Base-by-base conservation (phyloP, 1,284 basidiomycete genomes). In the Neolentinus lepideus region DNA sequence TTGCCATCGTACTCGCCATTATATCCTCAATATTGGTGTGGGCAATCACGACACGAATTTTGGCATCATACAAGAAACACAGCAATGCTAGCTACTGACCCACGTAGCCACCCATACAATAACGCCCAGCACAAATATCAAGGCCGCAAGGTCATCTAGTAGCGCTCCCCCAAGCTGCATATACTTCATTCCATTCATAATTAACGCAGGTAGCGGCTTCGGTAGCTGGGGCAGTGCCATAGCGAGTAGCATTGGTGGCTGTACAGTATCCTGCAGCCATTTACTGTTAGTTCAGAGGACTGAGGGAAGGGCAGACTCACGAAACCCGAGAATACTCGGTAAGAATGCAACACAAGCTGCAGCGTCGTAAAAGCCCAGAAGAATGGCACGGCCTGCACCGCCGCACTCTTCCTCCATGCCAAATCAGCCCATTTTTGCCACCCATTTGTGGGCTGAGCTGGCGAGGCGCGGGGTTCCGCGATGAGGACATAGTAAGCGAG, bases 301-400 rank as follows among this genome's bases (percentile, higher is more conserved):
- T 38, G 16, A 59, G 54, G 21, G 56, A 55, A 19, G 54, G 26
- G 31, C 52, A 36, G 4, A 78, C 86, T 63, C 63, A 89, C 88
- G 56, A 84, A 77, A 59, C 81, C 80, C 16, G 76, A 78, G 63
- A 87, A 83, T 68, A 90, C 81, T 55, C 83, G 80, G 61, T 84
- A 65, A 14, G 88, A 88, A 61, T 90, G 86, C 51, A 91, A 63
- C 12, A 76, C 74, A 19, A 90, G 73, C 60, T 90, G 79, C 2
- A 90, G 64, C 1, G 88, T 85, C 38, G 80, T 79, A 60, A 91
- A 90, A 16, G 80, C 84, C 83, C 84, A 88, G 67, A 90, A 88
- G 72, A 91, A 89, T 0, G 85, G 83, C 88, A 83, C 74, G 56
- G 74, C 62, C 59, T 81, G 77, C 11, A 85, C 75, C n/a, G 73